These are phyloP conservation scores for Sergeia podlipaevii DNA, from an alignment of 208 protist species.

Conservation along the genomic window DNA sequence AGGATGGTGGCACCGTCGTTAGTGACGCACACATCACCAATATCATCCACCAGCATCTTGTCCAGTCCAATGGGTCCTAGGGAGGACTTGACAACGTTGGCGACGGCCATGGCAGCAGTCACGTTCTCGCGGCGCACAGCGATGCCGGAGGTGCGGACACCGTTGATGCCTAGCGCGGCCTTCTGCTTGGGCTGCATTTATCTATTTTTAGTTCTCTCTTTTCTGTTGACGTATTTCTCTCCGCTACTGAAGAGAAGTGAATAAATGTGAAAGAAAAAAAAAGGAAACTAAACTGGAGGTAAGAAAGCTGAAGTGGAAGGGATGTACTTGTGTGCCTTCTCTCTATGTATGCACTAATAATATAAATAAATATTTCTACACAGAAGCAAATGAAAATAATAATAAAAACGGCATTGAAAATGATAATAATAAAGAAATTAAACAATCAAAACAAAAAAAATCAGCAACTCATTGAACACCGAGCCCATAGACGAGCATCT, in stretches of 20 bases:
- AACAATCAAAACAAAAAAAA: too few relatives aligned
- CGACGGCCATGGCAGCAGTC: slow-evolving; percentile 95
- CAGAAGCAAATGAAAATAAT: too few relatives aligned
- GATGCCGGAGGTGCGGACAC: slow-evolving; percentile 93
- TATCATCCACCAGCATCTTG: slow-evolving; percentile 99
- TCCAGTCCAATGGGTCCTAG: slow-evolving; percentile 99
- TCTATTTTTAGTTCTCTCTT: not conserved
- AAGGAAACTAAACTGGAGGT: not conserved
- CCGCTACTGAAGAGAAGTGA: not conserved
- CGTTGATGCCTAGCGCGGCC: slow-evolving; percentile 91
- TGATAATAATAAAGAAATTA: too few relatives aligned
- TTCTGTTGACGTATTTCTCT: not conserved
- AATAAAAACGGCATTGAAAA: too few relatives aligned
- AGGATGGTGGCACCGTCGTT: slow-evolving; percentile 99
- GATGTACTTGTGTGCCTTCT: too few relatives aligned
- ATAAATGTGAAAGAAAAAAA: not conserved
- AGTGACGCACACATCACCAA: slow-evolving; percentile 99
- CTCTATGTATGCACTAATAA: too few relatives aligned
- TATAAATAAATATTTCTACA: too few relatives aligned
- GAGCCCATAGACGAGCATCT: too few relatives aligned
- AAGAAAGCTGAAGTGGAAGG: not conserved
- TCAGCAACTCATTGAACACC: too few relatives aligned
- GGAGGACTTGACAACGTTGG: slow-evolving; percentile 99
- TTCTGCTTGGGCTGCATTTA: slow-evolving; percentile 88
- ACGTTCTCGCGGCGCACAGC: slow-evolving; percentile 98